Base-by-base conservation (phyloP, 768 basidiomycete species). In the Mycena maculata region DNA sequence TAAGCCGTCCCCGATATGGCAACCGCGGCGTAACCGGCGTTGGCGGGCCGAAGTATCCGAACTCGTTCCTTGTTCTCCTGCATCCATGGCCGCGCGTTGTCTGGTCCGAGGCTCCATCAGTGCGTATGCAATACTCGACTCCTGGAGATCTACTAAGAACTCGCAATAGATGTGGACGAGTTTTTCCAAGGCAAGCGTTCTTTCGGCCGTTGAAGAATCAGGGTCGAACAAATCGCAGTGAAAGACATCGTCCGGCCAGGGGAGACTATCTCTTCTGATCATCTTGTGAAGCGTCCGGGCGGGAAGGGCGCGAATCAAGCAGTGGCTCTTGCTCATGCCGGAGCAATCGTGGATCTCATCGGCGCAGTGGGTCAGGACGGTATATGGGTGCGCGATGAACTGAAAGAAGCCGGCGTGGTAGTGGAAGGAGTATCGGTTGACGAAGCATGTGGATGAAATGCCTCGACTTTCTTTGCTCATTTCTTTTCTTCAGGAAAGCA, bases 301-400 rank as follows among this genome's bases (percentile, higher is more conserved):
- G 89, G 88, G 2, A 90, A 90, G 73, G 89, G 89, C 36, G 88
- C 86, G 11, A 90, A 90, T 73, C 88, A 90, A 74, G 86, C 89
- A 8, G 84, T 86, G 8, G 87, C 88, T 3, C 79, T 89, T 23
- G 82, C 84, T 0, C 81, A 81, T 41, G 88, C 89, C 18, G 86
- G 86, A 15, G 86, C 80, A 1, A 69, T 60, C 6, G 86, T 83
- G 16, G 75, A 78, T 55, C 82, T 89, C 53, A 83, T 84, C 71
- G 88, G 86, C 8, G 83, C 85, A 0, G 78, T 89, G 23, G 89
- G 88, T 10, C 72, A 79, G 30, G 88, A 90, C 68, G 87, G 87
- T 7, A 31, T 70, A 6, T 87, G 86, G 85, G 75, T 88, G 18
- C 76, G 79, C 33, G 78, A 84, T 12, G 73, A 78, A 39, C 78